These are phyloP conservation scores for Amanita polypyramis DNA, from an alignment of 768 basidiomycete species.

Conservation along the genomic window DNA sequence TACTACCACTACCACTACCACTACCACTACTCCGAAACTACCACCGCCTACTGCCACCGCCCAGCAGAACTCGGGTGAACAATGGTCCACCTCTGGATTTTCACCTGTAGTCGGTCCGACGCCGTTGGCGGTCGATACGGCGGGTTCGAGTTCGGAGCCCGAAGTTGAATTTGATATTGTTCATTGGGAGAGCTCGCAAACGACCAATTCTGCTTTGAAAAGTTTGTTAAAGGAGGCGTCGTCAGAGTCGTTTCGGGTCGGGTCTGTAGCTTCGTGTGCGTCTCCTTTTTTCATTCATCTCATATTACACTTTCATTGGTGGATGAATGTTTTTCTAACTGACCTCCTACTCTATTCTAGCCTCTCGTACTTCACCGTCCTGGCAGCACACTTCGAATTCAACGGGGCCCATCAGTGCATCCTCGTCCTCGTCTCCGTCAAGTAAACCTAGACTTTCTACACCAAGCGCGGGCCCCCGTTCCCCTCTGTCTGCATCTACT, in stretches of 20 bases:
- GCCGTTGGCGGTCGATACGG: too few species aligned
- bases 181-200: constrained; percentile 7
- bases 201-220: constrained; percentile 4
- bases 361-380: constrained; percentile 4
- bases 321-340: constrained; percentile 1
- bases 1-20: too few species aligned
- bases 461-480: background rate
- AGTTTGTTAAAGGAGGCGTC: constrained; percentile 2
- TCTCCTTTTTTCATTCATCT: background rate
- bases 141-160: background rate
- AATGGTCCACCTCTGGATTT: background rate
- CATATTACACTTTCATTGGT: background rate
- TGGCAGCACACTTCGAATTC: constrained; percentile 3
- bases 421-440: background rate
- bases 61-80: too few species aligned
- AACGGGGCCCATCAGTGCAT: background rate
- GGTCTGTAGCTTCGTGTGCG: background rate
- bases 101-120: background rate
- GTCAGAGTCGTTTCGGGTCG: background rate
- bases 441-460: background rate
- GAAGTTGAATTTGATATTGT: background rate
- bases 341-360: background rate
- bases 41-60: too few species aligned
- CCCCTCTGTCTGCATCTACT: background rate
- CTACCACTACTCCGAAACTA: too few species aligned